Evolutionary conservation across 768 basidiomycete species (phyloP).

Genomic region (Mycena vulgaris): DNA sequence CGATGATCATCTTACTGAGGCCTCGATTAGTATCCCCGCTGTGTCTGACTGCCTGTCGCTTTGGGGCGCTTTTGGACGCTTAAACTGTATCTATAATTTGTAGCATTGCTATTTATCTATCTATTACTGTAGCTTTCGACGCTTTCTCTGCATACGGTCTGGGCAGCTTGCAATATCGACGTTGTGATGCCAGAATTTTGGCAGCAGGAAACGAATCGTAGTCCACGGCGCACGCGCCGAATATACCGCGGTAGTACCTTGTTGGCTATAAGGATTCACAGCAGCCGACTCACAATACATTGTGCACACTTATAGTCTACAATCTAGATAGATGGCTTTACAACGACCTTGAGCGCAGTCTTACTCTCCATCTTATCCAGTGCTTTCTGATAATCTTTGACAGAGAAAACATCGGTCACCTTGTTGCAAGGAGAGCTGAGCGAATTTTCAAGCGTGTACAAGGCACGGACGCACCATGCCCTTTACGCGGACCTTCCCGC

Average conservation of each 20-base stretch:
- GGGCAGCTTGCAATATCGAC: too few species aligned
- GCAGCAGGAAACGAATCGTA: too few species aligned
- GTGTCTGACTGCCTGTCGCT: not conserved
- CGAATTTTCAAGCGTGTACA: not conserved
- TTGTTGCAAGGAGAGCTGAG: slow-evolving; percentile 35
- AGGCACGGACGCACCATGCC: slow-evolving; percentile 52
- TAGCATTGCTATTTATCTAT: slow-evolving; percentile 18
- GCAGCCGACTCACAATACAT: too few species aligned
- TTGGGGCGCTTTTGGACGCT: not conserved
- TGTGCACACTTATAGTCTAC: too few species aligned
- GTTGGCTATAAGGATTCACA: too few species aligned
- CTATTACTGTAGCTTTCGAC: slow-evolving; percentile 11
- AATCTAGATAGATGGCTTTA: slow-evolving; percentile 52
- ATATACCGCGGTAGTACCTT: too few species aligned
- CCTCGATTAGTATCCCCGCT: too few species aligned
- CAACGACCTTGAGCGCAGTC: slow-evolving; percentile 66
- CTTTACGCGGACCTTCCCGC: slow-evolving; percentile 85
- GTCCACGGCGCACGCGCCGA: not conserved
- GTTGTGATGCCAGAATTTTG: too few species aligned
- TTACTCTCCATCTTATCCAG: slow-evolving; percentile 77
- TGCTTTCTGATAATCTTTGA: slow-evolving; percentile 75
- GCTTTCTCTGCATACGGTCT: not conserved
- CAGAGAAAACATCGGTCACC: slow-evolving; percentile 71
- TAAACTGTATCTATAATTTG: slow-evolving; percentile 28
- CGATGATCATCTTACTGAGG: too few species aligned